Evolutionary conservation across 148 eudicot genomes (phyloP), one percentile per base, ranked within the genome.

Genomic region (Rhododendron simsii): DNA sequence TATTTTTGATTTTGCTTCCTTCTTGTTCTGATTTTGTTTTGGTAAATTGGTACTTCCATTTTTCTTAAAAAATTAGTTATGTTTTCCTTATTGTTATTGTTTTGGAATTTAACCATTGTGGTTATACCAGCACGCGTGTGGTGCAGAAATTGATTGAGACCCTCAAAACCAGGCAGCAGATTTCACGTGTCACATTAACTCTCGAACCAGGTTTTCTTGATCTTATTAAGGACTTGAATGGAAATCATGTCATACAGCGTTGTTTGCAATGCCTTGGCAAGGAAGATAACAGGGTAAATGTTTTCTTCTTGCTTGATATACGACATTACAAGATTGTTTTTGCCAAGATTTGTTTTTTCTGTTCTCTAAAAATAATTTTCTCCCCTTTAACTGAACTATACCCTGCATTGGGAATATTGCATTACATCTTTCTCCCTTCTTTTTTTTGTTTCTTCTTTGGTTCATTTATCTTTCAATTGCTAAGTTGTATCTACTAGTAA

Each of bases 101-200:
- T 21, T 69, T 81, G 88, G 71, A 81, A 48, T 81, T 15, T 6
- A 63, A 45, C 65, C 57, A 33, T 59, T 82, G 80, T 85, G 85
- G 74, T 84, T 55, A 67, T 87, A 57, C 71, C 89, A 95, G 98
- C 16, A 95, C 96, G 7, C 92, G 98, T 20, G 96, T 92, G 80
- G 96, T 95, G 89, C 98, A 95, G 91, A 92, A 93, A 85, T 85
- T 95, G 89, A 92, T 93, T 6, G 93, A 93, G 85, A 91, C 91
- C 74, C 91, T 92, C 69, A 92, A 88, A 87, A 92, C 95, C 44
- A 88, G 90, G 88, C 89, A 88, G 90, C 92, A 95, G 83, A 92
- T 91, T 84, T 84, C 90, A 13, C 16, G 89, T 74, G 87, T 95
- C 51, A 84, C 89, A 51, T 82, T 65, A 78, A 94, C 96, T 7